A percentile compares a stretch with the other conserved stretches of the same genome.
Conservation (phyloP, 768 basidiomycete species). For the Suillus decipiens region DNA sequence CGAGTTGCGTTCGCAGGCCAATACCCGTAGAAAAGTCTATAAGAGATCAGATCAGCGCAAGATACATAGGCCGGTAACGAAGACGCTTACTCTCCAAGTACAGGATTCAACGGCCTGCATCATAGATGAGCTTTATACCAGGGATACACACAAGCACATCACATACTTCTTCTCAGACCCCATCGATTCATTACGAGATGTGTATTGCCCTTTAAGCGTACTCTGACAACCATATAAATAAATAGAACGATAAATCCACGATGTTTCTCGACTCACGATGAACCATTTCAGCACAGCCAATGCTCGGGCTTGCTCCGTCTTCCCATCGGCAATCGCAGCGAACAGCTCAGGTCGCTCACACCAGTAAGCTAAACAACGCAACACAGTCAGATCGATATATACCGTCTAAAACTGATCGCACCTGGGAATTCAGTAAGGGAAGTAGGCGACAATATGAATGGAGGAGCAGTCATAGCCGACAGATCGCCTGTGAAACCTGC, state of each 20-base stretch:
- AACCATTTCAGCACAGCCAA: conserved; percentile 93
- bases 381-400: conserved; percentile 4
- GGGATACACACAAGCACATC: background rate
- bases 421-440: conserved; percentile 93
- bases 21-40: conserved; percentile 80
- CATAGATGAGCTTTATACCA: conserved; percentile 15
- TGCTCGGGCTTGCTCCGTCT: conserved; percentile 70
- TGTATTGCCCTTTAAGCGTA: conserved; percentile 95
- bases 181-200: conserved; percentile 91
- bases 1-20: conserved; percentile 74
- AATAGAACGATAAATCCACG: background rate
- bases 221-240: conserved; percentile 44
- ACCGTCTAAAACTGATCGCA: conserved; percentile 34
- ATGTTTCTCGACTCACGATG: conserved; percentile 55
- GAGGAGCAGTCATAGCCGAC: conserved; percentile 80
- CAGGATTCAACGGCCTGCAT: conserved; percentile 88
- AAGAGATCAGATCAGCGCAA: background rate
- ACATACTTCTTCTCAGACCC: conserved; percentile 96
- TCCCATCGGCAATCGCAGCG: conserved; percentile 79
- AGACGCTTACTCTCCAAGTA: conserved; percentile 79
- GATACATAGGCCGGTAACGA: background rate
- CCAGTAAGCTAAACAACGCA: conserved; percentile 78
- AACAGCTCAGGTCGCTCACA: conserved; percentile 92
- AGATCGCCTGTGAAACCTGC: conserved; percentile 88
- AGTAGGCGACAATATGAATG: conserved; percentile 89